These are phyloP conservation scores for Reticulascus tulasneorum DNA, from an alignment of 2,329 filamentous ascomycete genomes.

Conservation along the genomic window DNA sequence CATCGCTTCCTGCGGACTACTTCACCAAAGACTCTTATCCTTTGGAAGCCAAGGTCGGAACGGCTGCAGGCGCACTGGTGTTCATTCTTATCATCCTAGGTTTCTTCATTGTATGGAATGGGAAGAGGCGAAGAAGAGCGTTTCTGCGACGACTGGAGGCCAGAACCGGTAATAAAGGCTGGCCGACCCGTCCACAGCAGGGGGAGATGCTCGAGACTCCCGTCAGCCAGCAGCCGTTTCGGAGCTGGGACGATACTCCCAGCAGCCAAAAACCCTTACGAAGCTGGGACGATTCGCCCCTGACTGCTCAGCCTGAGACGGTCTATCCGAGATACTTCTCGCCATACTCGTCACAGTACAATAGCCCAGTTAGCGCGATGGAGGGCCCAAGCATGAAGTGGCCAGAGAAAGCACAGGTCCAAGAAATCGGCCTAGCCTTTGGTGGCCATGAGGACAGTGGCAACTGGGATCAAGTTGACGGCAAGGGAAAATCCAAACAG, in stretches of 20 bases:
- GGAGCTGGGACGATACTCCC: conserved; percentile 52
- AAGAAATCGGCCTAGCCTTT: conserved; percentile 39
- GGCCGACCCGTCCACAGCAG: conserved; percentile 31
- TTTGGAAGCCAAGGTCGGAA: conserved; percentile 54
- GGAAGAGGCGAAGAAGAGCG: conserved; percentile 50
- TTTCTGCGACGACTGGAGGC: conserved; percentile 45
- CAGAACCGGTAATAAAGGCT: conserved; percentile 31
- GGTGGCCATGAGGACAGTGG: conserved; percentile 32
- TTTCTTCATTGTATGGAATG: conserved; percentile 51
- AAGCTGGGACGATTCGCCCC: conserved; percentile 47
- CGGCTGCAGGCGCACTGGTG: conserved; percentile 48
- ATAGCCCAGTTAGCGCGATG: conserved; percentile 21
- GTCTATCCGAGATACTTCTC: conserved; percentile 48
- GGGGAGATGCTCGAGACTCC: conserved; percentile 18
- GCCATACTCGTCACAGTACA: conserved; percentile 55
- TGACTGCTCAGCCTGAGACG: conserved; percentile 38
- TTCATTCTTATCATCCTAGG: conserved; percentile 45
- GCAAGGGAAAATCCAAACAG: conserved; percentile 35
- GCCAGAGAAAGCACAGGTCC: conserved; percentile 25
- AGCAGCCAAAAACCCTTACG: conserved; percentile 49
- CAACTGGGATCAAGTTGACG: conserved; percentile 21
- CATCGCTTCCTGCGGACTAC: conserved; percentile 35
- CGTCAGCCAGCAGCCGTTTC: conserved; percentile 25
- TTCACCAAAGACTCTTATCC: conserved; percentile 39
- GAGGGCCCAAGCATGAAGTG: conserved; percentile 31